Conservation (phyloP, 2,329 filamentous ascomycete species). For the Apiospora rasikravindrae region DNA sequence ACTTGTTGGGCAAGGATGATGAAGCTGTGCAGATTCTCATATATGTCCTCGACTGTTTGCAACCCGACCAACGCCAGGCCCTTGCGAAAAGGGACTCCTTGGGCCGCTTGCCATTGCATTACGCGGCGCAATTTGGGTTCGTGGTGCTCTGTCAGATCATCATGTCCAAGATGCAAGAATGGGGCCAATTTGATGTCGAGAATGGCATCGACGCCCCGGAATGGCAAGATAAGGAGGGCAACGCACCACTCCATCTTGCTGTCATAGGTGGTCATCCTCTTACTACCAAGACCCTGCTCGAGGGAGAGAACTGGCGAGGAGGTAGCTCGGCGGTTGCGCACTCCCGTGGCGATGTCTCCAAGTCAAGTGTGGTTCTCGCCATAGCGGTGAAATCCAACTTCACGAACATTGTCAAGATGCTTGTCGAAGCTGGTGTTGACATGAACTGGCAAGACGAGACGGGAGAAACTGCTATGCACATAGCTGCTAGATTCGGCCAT, state of each 20-base stretch:
- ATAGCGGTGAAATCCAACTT: slow-evolving; percentile 90
- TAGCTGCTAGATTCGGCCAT: slow-evolving; percentile 89
- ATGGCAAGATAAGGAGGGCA: slow-evolving; percentile 94
- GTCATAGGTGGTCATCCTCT: slow-evolving; percentile 89
- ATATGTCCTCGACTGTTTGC: slow-evolving; percentile 70
- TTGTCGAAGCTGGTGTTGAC: slow-evolving; percentile 89
- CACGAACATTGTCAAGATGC: slow-evolving; percentile 79
- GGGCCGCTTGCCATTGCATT: slow-evolving; percentile 86
- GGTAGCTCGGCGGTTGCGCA: slow-evolving; percentile 64
- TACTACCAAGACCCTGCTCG: slow-evolving; percentile 81
- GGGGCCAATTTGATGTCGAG: slow-evolving; percentile 83
- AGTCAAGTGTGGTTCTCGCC: slow-evolving; percentile 86
- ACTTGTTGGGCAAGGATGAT: slow-evolving; percentile 71
- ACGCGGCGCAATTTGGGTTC: slow-evolving; percentile 93
- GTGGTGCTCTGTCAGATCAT: slow-evolving; percentile 88
- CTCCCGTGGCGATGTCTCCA: slow-evolving; percentile 72
- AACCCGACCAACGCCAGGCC: slow-evolving; percentile 68
- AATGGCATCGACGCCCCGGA: slow-evolving; percentile 84
- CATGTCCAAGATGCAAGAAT: slow-evolving; percentile 86
- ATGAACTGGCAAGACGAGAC: slow-evolving; percentile 92
- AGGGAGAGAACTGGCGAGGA: slow-evolving; percentile 79
- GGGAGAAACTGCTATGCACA: slow-evolving; percentile 89
- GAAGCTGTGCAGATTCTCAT: slow-evolving; percentile 73
- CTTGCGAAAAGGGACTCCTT: slow-evolving; percentile 76
- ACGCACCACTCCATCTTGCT: slow-evolving; percentile 87